Evolutionary conservation across 2,329 filamentous ascomycete genomes (phyloP), one percentile per base, ranked within the genome.

Genomic region (Ceratocystis huliohia): DNA sequence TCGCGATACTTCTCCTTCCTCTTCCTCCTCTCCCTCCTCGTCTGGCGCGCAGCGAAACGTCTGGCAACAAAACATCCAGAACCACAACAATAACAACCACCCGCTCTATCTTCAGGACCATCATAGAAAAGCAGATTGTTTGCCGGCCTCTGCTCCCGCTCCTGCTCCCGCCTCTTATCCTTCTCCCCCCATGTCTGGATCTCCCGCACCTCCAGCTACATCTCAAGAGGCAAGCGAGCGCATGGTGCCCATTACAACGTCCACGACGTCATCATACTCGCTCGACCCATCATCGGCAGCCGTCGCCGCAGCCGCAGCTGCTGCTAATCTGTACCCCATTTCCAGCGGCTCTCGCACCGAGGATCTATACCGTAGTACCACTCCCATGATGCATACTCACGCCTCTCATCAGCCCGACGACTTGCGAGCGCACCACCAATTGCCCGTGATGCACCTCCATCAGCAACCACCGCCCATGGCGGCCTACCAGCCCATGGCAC

Each of bases 171-270:
- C 78, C 73, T 79, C 79, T 79, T 88, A 88, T 78, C 85, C 84
- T 74, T 88, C 85, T 80, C 85, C 85, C 78, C 85, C 85, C 81
- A 88, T 88, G 85, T 87, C 85, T 80, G 84, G 83, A 74, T 86
- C 85, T 79, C 83, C 84, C 73, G 80, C 80, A 71, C 78, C 81
- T 72, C 81, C 83, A 75, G 78, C 80, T 74, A 84, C 82, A 78
- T 79, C 79, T 74, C 80, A 78, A 75, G 82, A 84, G 76, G 79
- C 79, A 72, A 79, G 78, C 76, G 80, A 82, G 75, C 79, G 80
- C 75, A 77, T 78, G 73, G 80, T 81, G 67, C 69, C 67, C 61
- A 30, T 59, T 10, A 71, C 72, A 72, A 77, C 25, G 41, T 50
- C 62, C 62, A 33, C 45, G 8, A 30, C 44, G 20, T 53, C 64